These are phyloP conservation scores for Pseudopithomyces chartarum DNA, from an alignment of 2,329 filamentous ascomycete species.

Conservation along the genomic window DNA sequence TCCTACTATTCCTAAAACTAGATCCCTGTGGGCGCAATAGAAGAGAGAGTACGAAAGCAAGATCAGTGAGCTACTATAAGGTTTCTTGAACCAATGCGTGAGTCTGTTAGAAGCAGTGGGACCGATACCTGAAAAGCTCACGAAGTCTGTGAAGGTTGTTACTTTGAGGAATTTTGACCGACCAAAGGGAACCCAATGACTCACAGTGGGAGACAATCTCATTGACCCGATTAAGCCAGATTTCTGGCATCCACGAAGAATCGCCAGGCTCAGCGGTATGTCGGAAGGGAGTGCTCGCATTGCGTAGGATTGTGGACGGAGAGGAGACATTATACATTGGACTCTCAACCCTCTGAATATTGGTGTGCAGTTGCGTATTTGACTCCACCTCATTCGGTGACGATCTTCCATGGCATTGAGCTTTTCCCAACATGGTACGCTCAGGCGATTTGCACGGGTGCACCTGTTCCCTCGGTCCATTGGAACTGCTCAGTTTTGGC, in stretches of 20 bases:
- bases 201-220: constrained; percentile 16
- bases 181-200: background rate
- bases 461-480: background rate
- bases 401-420: background rate
- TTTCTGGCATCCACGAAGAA: constrained; percentile 12
- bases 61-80: constrained; percentile 12
- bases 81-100: constrained; percentile 13
- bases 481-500: too few species aligned
- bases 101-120: constrained; percentile 12
- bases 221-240: constrained; percentile 12
- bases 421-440: background rate
- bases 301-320: background rate
- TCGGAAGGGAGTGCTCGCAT: constrained; percentile 1
- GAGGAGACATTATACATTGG: background rate
- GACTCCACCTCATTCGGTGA: background rate
- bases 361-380: background rate
- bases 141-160: background rate
- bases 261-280: constrained; percentile 4
- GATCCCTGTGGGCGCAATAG: constrained; percentile 17
- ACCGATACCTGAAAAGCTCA: background rate
- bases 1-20: constrained; percentile 4
- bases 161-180: background rate
- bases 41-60: constrained; percentile 16
- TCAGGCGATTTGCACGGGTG: background rate
- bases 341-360: background rate